Evolutionary conservation across 148 eudicot genomes (phyloP), one percentile per base, ranked within the genome.

Genomic region (Spergularia marina): DNA sequence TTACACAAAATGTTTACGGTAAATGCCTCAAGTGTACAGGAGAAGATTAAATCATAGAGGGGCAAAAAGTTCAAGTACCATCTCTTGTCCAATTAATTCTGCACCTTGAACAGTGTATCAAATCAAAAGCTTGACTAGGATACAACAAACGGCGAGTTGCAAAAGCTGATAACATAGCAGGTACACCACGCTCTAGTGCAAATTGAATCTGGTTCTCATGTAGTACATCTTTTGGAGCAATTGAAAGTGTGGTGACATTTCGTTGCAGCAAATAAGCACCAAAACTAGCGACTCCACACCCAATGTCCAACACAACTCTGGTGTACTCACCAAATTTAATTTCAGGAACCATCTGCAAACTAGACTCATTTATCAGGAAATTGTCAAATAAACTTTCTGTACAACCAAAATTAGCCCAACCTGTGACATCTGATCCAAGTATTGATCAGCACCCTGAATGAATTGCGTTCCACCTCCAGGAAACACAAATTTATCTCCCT

Each of bases 101-200:
- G 78, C 93, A 89, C 66, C 90, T 89, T 51, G 93, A 89, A 72
- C 97, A 91, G 80, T 89, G 97, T 71, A 91, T 83, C 59, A 91
- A 77, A 79, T 91, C 93, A 83, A 88, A 91, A 59, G 88, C 97
- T 78, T 91, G 97, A 77, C 97, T 91, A 52, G 94, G 94, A 79
- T 86, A 91, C 56, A 81, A 56, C 73, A 91, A 78, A 7, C 93
- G 89, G 21, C 53, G 87, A 55, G 89, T 85, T 40, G 86, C 84
- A 81, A 91, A 91, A 49, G 75, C 89, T 51, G 91, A 84, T 39
- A 91, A 52, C 90, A 91, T 89, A 47, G 97, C 94, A 74, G 93
- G 97, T 49, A 91, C 89, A 47, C 94, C 97, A 69, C 94, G 88
- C 79, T 91, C 94, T 18, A 91, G 82, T 18, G 97, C 97, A 76